Percentiles rank a stretch among this genome's conserved stretches.
Evolutionary conservation across 2,329 filamentous ascomycete species (phyloP).

Genomic region (Penicillium capsulatum): DNA sequence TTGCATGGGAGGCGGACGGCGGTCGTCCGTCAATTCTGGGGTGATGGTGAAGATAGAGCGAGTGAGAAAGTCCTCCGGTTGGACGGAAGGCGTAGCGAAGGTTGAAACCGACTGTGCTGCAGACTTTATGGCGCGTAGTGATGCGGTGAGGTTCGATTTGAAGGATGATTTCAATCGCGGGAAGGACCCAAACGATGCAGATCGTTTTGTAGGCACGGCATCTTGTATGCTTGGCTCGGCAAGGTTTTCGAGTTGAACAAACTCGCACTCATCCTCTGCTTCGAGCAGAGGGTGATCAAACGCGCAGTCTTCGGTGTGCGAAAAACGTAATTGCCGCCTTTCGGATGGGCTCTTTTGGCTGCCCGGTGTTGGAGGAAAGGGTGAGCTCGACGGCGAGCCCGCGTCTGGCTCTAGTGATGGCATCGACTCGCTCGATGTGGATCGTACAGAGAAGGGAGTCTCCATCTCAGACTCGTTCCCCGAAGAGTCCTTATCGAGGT

Average conservation of each 20-base stretch:
- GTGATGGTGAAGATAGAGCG: slow-evolving; percentile 54
- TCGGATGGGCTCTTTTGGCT: slow-evolving; percentile 37
- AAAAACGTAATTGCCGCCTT: slow-evolving; percentile 47
- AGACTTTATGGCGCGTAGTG: slow-evolving; percentile 57
- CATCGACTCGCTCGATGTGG: slow-evolving; percentile 56
- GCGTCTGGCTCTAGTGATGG: slow-evolving; percentile 51
- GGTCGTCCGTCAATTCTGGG: slow-evolving; percentile 57
- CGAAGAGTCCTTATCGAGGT: slow-evolving; percentile 37
- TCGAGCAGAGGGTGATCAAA: slow-evolving; percentile 56
- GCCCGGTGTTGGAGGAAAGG: slow-evolving; percentile 41
- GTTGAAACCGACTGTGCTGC: slow-evolving; percentile 60
- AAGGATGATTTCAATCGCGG: slow-evolving; percentile 49
- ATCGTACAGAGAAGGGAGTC: slow-evolving; percentile 44
- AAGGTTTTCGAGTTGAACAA: slow-evolving; percentile 19
- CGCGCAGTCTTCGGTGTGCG: slow-evolving; percentile 53
- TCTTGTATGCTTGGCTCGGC: slow-evolving; percentile 12
- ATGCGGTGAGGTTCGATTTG: slow-evolving; percentile 62
- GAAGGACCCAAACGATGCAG: slow-evolving; percentile 31
- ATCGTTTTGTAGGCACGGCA: slow-evolving; percentile 13
- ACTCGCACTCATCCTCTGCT: slow-evolving; percentile 24
- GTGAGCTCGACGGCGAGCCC: slow-evolving; percentile 46
- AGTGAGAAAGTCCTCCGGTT: slow-evolving; percentile 58
- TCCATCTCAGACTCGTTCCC: slow-evolving; percentile 45
- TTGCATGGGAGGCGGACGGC: slow-evolving; percentile 53
- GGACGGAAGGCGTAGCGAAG: slow-evolving; percentile 50